A percentile compares a stretch with the other conserved stretches of the same genome.
Conservation (phyloP, 371 early-diverging fungal genomes). For the Circinella minor region DNA sequence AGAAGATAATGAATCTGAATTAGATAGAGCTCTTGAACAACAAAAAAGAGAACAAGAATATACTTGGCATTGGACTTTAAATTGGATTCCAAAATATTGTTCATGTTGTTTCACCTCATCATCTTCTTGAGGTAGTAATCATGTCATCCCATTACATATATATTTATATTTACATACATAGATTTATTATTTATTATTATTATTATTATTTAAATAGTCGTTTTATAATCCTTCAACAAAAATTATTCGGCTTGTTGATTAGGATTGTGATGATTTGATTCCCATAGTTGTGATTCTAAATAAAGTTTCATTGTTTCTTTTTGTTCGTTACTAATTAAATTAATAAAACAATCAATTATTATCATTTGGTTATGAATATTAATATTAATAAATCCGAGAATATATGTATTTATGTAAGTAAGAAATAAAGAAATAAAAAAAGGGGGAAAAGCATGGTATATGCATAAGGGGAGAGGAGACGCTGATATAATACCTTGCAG, state of each 20-base stretch:
- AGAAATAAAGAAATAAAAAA: background rate
- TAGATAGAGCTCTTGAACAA: slow-evolving; percentile 17
- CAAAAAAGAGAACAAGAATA: slow-evolving; percentile 22
- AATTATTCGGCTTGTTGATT: background rate
- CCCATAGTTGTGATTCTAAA: slow-evolving; percentile 9
- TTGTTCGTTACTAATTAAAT: background rate
- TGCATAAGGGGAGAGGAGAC: background rate
- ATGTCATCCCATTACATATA: slow-evolving; percentile 32
- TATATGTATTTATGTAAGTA: background rate
- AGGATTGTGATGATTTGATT: background rate
- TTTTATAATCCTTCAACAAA: too few relatives aligned
- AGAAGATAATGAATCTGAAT: background rate
- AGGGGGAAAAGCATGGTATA: background rate
- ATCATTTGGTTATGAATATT: too few relatives aligned
- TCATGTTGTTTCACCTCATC: slow-evolving; percentile 16
- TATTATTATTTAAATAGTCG: too few relatives aligned
- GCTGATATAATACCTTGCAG: slow-evolving; percentile 8
- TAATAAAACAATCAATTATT: background rate
- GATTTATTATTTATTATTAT: too few relatives aligned
- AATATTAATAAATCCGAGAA: too few relatives aligned
- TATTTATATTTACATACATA: too few relatives aligned
- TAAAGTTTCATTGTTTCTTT: background rate
- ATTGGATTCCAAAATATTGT: slow-evolving; percentile 22
- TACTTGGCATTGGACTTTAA: slow-evolving; percentile 15
- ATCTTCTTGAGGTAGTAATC: slow-evolving; percentile 38